A percentile compares a stretch with the other conserved stretches of the same genome.
phyloP scores from a whole-genome alignment of 129 eudicot genomes.

The Escallonia herrerae region DNA sequence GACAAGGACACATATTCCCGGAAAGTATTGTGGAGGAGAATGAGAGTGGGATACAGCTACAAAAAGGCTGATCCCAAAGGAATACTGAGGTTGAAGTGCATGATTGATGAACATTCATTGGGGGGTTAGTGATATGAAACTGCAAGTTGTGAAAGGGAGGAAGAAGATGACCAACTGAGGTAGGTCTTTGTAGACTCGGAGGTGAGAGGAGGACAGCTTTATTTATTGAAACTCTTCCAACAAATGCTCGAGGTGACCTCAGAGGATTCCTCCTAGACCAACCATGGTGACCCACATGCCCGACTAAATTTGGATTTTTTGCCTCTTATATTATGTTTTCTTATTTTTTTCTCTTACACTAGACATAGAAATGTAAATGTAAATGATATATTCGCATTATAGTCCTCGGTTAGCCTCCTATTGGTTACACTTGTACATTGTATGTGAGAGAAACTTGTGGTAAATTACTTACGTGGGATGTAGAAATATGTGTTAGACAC shows the following conservation, averaged over 20 bases:
- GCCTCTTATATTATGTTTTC: neutral
- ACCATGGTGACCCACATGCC: slow-evolving; percentile 6
- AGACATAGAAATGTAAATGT: neutral
- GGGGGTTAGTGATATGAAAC: slow-evolving; percentile 1
- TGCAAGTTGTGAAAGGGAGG: neutral
- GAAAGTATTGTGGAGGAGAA: too few relatives aligned
- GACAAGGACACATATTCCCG: too few relatives aligned
- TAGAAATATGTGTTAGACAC: too few relatives aligned
- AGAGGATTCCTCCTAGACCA: slow-evolving; percentile 5
- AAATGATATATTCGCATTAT: too few relatives aligned
- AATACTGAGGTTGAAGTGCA: slow-evolving; percentile 3
- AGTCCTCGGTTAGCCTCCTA: too few relatives aligned
- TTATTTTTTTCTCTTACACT: neutral
- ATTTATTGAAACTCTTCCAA: neutral
- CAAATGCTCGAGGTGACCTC: neutral
- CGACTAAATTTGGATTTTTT: neutral
- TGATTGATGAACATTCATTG: neutral
- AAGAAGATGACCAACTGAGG: neutral
- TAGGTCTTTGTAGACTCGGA: slow-evolving; percentile 4
- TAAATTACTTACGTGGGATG: too few relatives aligned
- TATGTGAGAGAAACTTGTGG: too few relatives aligned
- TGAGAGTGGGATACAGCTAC: slow-evolving; percentile 9
- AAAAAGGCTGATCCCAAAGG: slow-evolving; percentile 1
- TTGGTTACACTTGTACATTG: too few relatives aligned
- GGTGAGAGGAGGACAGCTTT: neutral